These are phyloP conservation scores for Rhodotorula sp. DNA, from an alignment of 1,284 basidiomycete genomes.

Conservation along the genomic window DNA sequence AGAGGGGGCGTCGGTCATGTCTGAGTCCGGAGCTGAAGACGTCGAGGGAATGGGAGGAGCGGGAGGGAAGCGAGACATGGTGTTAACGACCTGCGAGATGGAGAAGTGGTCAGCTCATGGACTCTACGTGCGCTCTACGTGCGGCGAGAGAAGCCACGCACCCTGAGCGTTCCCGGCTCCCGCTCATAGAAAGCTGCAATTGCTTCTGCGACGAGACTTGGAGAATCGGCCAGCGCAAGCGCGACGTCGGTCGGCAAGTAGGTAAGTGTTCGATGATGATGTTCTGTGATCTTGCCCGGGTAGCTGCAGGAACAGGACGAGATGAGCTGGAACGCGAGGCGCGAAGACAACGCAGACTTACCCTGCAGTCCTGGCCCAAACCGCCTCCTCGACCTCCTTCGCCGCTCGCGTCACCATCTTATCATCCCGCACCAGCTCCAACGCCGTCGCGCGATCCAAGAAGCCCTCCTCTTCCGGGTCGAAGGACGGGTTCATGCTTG, in stretches of 20 bases:
- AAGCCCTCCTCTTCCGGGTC: constrained; percentile 54
- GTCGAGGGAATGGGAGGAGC: constrained; percentile 46
- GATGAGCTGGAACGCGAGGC: background rate
- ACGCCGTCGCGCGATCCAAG: constrained; percentile 63
- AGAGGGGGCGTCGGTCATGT: constrained; percentile 46
- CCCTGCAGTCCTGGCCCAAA: constrained; percentile 69
- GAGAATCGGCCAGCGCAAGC: constrained; percentile 63
- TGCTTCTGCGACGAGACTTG: constrained; percentile 75
- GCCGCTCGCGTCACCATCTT: constrained; percentile 61
- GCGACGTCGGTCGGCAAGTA: constrained; percentile 78
- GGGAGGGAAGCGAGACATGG: constrained; percentile 84
- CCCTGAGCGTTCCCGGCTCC: constrained; percentile 80
- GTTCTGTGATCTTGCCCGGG: constrained; percentile 63
- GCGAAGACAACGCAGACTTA: constrained; percentile 47
- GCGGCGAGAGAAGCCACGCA: constrained; percentile 51
- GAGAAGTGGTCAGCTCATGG: constrained; percentile 16
- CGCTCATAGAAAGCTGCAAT: constrained; percentile 89
- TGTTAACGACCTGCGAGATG: constrained; percentile 66
- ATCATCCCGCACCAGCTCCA: constrained; percentile 62
- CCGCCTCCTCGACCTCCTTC: constrained; percentile 57
- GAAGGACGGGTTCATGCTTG: constrained; percentile 50
- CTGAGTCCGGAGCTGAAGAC: constrained; percentile 45
- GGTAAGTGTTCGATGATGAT: constrained; percentile 75
- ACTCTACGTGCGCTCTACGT: constrained; percentile 27
- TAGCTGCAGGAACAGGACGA: constrained; percentile 52